Evolutionary conservation across 768 basidiomycete species (phyloP).

Genomic region (Hydnum rufescens): DNA sequence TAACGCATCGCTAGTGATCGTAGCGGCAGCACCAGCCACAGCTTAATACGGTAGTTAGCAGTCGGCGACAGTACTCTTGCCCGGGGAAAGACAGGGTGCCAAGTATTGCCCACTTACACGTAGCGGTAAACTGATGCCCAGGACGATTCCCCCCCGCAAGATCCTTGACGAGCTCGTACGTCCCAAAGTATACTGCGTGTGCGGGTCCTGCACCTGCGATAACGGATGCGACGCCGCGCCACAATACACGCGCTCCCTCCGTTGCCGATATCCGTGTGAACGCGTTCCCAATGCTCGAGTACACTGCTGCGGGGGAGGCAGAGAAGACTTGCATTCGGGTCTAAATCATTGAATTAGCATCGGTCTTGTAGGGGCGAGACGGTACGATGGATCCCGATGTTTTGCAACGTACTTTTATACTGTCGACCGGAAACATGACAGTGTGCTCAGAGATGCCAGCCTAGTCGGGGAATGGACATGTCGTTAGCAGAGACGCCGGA

Average conservation of each 20-base stretch:
- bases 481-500: too few relatives aligned
- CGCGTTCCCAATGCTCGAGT: constrained; percentile 78
- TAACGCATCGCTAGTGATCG: constrained; percentile 85
- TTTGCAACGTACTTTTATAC: constrained; percentile 63
- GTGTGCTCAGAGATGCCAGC: constrained; percentile 98
- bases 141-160: constrained; percentile 62
- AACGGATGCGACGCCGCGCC: constrained; percentile 92
- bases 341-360: constrained; percentile 23
- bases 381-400: neutral
- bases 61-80: neutral
- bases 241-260: constrained; percentile 77
- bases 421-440: constrained; percentile 96
- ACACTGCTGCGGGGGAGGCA: constrained; percentile 64
- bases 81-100: neutral
- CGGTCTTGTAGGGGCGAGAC: neutral
- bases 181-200: constrained; percentile 94
- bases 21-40: constrained; percentile 82
- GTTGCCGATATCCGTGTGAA: constrained; percentile 84
- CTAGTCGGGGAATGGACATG: constrained; percentile 21
- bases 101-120: constrained; percentile 64
- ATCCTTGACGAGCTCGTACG: constrained; percentile 88
- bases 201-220: constrained; percentile 94
- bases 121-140: constrained; percentile 71
- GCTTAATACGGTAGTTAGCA: constrained; percentile 29
- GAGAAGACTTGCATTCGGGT: constrained; percentile 98